phyloP scores from a whole-genome alignment of 2,329 filamentous ascomycete species.

The Colletotrichum somersetense region DNA sequence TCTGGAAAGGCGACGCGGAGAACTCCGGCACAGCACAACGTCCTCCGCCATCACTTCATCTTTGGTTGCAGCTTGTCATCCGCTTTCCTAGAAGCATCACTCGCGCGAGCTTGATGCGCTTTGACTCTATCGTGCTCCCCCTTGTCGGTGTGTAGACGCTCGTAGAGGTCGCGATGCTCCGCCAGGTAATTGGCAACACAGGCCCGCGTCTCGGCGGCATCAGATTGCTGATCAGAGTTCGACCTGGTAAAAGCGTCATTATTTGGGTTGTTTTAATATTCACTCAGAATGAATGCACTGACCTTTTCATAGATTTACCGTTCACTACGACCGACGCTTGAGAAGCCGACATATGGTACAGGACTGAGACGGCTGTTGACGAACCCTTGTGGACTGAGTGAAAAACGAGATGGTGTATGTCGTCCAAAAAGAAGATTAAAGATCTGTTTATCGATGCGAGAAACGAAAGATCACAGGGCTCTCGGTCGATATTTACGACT shows the following conservation, averaged over 20 bases:
- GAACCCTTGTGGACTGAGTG: neutral
- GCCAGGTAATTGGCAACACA: constrained; percentile 3
- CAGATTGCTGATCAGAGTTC: neutral
- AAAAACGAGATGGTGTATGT: no score
- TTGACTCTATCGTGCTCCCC: neutral
- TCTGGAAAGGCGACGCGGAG: no score
- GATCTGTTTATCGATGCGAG: neutral
- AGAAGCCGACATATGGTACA: neutral
- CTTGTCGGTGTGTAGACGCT: neutral
- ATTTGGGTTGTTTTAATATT: no score
- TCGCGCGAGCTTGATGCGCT: neutral
- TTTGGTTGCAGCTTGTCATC: neutral
- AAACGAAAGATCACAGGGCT: neutral
- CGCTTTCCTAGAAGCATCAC: neutral
- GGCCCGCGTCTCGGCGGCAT: neutral
- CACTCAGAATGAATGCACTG: neutral
- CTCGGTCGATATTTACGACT: neutral
- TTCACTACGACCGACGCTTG: constrained; percentile 16
- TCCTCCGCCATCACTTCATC: neutral
- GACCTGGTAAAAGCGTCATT: neutral
- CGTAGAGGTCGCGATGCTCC: constrained; percentile 5
- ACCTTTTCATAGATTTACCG: constrained; percentile 5
- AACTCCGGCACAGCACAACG: no score
- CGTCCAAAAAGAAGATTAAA: no score
- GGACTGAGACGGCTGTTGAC: neutral